A percentile compares a stretch with the other conserved stretches of the same genome.
Conservation (phyloP, 2,329 filamentous ascomycete genomes). For the Fusarium protoensiforme region DNA sequence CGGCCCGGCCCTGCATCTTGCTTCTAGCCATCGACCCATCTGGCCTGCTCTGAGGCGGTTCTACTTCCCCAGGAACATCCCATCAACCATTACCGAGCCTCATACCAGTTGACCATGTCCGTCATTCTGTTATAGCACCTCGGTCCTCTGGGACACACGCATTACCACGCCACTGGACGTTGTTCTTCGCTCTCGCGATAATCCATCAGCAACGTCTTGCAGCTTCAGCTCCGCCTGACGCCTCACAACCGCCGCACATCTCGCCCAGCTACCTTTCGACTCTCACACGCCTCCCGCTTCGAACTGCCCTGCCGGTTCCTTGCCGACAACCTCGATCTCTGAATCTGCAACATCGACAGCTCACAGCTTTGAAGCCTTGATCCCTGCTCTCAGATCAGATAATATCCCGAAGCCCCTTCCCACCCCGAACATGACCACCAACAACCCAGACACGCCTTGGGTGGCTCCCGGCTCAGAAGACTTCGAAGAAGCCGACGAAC, state of each 20-base stretch:
- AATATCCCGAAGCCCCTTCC: slow-evolving; percentile 24
- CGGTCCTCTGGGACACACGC: slow-evolving; percentile 52
- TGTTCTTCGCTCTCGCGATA: slow-evolving; percentile 13
- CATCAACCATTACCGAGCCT: slow-evolving; percentile 22
- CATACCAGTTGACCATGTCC: slow-evolving; percentile 47
- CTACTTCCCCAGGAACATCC: slow-evolving; percentile 13
- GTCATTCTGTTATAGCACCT: slow-evolving; percentile 50
- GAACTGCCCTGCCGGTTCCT: slow-evolving; percentile 5
- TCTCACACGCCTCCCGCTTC: neutral
- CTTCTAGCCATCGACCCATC: slow-evolving; percentile 36
- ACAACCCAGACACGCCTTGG: slow-evolving; percentile 47
- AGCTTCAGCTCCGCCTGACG: slow-evolving; percentile 37
- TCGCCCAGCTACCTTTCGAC: neutral
- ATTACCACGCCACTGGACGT: slow-evolving; percentile 23
- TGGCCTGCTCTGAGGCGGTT: slow-evolving; percentile 18
- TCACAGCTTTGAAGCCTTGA: slow-evolving; percentile 10
- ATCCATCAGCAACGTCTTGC: slow-evolving; percentile 34
- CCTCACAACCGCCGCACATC: slow-evolving; percentile 13
- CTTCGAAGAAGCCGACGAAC: slow-evolving; percentile 84
- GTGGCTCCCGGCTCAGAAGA: slow-evolving; percentile 65
- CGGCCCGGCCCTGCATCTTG: slow-evolving; percentile 37
- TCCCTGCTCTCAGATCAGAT: slow-evolving; percentile 23
- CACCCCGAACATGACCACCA: slow-evolving; percentile 49
- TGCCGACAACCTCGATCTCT: slow-evolving; percentile 12
- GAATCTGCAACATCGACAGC: slow-evolving; percentile 9